Evolutionary conservation across 345 rosid species (phyloP).

Genomic region (Ricinus communis): DNA sequence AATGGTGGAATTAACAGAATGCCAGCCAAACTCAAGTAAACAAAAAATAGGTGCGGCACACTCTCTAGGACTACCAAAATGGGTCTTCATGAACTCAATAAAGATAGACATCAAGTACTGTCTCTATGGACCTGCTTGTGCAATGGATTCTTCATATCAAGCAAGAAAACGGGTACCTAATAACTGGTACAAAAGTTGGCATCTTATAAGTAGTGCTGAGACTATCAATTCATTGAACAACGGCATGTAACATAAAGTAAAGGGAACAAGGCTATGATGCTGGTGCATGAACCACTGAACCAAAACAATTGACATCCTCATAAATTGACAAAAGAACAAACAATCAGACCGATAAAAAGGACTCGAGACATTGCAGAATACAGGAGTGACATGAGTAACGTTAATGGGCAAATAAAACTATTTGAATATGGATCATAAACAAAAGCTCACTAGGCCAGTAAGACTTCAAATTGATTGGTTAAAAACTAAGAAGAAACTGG

Average conservation of each 20-base stretch:
- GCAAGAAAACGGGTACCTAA: not conserved
- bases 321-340: not conserved
- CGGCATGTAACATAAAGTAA: not conserved
- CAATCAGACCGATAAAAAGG: not conserved
- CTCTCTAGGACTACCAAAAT: not conserved
- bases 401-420: not conserved
- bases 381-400: not conserved
- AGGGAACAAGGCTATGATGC: not conserved
- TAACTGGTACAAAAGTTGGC: not conserved
- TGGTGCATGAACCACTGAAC: not conserved
- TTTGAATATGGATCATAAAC: not conserved
- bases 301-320: not conserved
- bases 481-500: not conserved
- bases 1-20: not conserved
- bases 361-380: not conserved
- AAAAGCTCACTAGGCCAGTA: conserved; percentile 2
- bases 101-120: no score
- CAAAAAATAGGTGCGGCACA: not conserved
- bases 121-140: not conserved
- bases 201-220: not conserved
- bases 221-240: not conserved
- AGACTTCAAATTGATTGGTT: not conserved
- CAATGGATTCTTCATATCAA: not conserved
- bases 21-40: not conserved
- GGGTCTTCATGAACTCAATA: not conserved